Percentiles rank a stretch among this genome's conserved stretches.
These are phyloP conservation scores for Leptomonas pyrrhocoris DNA, from an alignment of 208 protist species.

Conservation along the genomic window DNA sequence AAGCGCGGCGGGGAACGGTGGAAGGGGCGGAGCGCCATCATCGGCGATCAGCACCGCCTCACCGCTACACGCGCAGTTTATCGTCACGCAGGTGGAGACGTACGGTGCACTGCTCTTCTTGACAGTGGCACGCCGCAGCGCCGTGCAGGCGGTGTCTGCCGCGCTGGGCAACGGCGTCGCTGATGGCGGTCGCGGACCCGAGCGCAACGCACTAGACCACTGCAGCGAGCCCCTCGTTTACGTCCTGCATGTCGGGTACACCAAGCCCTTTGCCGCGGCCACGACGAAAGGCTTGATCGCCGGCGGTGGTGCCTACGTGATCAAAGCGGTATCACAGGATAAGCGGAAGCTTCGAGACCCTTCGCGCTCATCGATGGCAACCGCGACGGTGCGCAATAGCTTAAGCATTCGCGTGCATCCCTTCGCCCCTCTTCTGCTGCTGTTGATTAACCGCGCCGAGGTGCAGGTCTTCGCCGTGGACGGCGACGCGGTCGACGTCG, in stretches of 20 bases:
- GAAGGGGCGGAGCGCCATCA: neutral
- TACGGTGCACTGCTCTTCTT: conserved; percentile 42
- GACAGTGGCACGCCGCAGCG: conserved; percentile 28
- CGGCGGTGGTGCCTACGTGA: conserved; percentile 34
- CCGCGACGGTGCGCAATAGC: neutral
- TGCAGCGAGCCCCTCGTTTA: conserved; percentile 34
- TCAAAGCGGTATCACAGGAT: conserved; percentile 15
- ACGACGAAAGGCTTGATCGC: conserved; percentile 16
- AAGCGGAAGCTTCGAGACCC: conserved; percentile 13
- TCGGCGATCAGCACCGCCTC: conserved; percentile 6
- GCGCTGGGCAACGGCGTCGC: neutral
- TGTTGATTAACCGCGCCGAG: conserved; percentile 20
- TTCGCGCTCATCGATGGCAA: neutral
- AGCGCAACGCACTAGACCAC: conserved; percentile 20
- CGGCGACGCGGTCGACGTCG: conserved; percentile 4
- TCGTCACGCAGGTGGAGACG: conserved; percentile 36
- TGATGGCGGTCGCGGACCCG: conserved; percentile 7
- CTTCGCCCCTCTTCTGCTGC: conserved; percentile 40
- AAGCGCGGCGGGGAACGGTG: neutral
- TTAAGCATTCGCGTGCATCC: conserved; percentile 41
- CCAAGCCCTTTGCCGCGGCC: conserved; percentile 26
- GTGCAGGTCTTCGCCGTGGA: conserved; percentile 40
- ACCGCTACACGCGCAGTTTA: conserved; percentile 23
- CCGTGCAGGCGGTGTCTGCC: neutral
- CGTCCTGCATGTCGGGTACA: conserved; percentile 38